A percentile compares a stretch with the other conserved stretches of the same genome.
phyloP scores from a whole-genome alignment of 1,284 basidiomycete genomes.

The Ustilago cynodontis region DNA sequence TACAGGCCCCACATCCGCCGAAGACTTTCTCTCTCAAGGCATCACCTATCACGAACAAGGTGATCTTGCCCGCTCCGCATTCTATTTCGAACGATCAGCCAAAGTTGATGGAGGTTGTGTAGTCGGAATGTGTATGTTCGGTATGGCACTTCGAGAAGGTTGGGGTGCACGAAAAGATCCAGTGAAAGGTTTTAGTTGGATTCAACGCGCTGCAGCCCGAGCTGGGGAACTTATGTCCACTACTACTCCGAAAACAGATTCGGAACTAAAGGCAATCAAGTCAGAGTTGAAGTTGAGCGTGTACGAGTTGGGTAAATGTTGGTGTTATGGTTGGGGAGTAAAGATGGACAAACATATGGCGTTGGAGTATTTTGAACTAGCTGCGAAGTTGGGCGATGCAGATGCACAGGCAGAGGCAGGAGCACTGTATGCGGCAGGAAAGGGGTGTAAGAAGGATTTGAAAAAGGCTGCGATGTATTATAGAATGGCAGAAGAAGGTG shows the following conservation, averaged over 20 bases:
- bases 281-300: slow-evolving; percentile 87
- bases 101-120: slow-evolving; percentile 82
- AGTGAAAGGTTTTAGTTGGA: slow-evolving; percentile 82
- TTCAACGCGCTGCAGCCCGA: slow-evolving; percentile 82
- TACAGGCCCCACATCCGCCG: slow-evolving; percentile 54
- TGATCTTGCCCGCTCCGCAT: slow-evolving; percentile 79
- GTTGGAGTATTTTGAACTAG: slow-evolving; percentile 79
- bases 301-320: slow-evolving; percentile 91
- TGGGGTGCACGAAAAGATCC: slow-evolving; percentile 81
- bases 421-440: slow-evolving; percentile 85
- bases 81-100: slow-evolving; percentile 84
- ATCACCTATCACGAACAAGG: slow-evolving; percentile 85
- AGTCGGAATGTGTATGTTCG: slow-evolving; percentile 93
- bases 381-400: slow-evolving; percentile 83
- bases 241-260: slow-evolving; percentile 70
- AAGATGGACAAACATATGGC: slow-evolving; percentile 81
- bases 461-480: slow-evolving; percentile 90
- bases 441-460: slow-evolving; percentile 84
- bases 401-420: slow-evolving; percentile 84
- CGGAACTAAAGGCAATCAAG: slow-evolving; percentile 72
- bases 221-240: slow-evolving; percentile 83
- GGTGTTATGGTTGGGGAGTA: slow-evolving; percentile 90
- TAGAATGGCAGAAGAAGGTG: slow-evolving; percentile 76
- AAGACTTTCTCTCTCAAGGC: slow-evolving; percentile 72
- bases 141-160: slow-evolving; percentile 85